phyloP scores from a whole-genome alignment of 257 asterid species.

The Ilex aquifolium region DNA sequence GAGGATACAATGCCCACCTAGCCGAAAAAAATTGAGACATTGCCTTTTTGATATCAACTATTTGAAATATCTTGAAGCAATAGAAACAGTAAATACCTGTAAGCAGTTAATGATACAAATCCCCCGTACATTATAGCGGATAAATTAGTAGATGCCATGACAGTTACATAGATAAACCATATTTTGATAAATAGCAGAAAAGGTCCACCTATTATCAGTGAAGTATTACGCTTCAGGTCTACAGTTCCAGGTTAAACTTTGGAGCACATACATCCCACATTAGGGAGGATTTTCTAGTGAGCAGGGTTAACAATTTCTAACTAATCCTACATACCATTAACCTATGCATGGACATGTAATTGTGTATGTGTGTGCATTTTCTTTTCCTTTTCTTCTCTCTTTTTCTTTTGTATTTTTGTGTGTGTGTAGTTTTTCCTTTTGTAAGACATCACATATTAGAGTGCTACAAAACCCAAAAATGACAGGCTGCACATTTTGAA shows the following conservation, averaged over 20 bases:
- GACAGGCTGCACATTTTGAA: no score
- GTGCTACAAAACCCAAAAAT: no score
- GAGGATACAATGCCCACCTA: conserved; percentile 99
- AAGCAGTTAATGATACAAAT: no score
- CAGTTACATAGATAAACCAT: not conserved
- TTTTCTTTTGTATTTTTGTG: not conserved
- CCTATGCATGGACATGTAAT: not conserved
- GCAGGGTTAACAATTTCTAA: not conserved
- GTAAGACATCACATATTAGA: no score
- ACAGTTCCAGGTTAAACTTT: not conserved
- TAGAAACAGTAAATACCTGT: not conserved
- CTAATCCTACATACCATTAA: not conserved
- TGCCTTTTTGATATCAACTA: no score
- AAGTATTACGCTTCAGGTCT: not conserved
- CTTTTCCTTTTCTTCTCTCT: not conserved
- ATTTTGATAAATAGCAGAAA: no score
- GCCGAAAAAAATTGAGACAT: no score
- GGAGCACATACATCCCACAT: no score
- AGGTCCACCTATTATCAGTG: not conserved
- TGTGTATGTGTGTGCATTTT: not conserved
- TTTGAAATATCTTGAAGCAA: not conserved
- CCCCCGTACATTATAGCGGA: not conserved
- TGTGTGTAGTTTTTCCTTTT: no score
- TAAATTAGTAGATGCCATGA: not conserved
- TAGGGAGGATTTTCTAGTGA: not conserved